These are phyloP conservation scores for Suhomyces yuchorum DNA, from an alignment of 1,139 yeast genomes.

Conservation along the genomic window DNA sequence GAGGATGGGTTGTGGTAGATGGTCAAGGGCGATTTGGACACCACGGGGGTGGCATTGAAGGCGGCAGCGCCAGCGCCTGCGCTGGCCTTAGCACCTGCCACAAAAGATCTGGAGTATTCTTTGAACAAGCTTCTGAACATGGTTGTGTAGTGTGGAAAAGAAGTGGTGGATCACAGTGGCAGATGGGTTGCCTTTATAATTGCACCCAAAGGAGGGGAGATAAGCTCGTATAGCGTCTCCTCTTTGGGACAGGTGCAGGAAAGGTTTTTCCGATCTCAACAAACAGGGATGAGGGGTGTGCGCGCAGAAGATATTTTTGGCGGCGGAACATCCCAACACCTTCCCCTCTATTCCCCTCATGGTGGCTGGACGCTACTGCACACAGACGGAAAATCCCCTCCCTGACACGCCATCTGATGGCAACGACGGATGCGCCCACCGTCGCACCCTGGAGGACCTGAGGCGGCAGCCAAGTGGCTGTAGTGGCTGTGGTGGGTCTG, in stretches of 20 bases:
- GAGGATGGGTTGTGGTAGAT: slow-evolving; percentile 36
- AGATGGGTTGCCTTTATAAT: slow-evolving; percentile 4
- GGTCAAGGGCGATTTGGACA: slow-evolving; percentile 22
- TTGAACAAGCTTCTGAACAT: slow-evolving; percentile 16
- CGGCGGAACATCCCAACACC: slow-evolving; percentile 12
- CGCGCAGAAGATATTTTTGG: background rate
- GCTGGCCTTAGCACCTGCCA: slow-evolving; percentile 10
- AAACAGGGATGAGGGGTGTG: slow-evolving; percentile 6
- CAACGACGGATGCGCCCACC: background rate
- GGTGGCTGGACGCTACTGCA: slow-evolving; percentile 2
- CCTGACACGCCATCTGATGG: background rate
- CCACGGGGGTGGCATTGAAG: slow-evolving; percentile 2
- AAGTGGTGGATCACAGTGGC: background rate
- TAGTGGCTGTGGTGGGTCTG: background rate
- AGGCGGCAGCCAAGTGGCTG: background rate
- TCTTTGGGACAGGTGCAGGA: slow-evolving; percentile 4
- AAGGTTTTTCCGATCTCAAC: slow-evolving; percentile 15
- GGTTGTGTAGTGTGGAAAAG: slow-evolving; percentile 2
- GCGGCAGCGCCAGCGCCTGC: slow-evolving; percentile 10
- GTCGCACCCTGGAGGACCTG: background rate
- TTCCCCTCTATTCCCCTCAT: slow-evolving; percentile 7
- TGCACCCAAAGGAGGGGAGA: slow-evolving; percentile 18
- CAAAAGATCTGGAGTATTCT: slow-evolving; percentile 11
- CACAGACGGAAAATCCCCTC: background rate
- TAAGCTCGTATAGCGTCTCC: slow-evolving; percentile 11